phyloP scores from a whole-genome alignment of 1,284 basidiomycete genomes.

The Rhodotorula sp. region DNA sequence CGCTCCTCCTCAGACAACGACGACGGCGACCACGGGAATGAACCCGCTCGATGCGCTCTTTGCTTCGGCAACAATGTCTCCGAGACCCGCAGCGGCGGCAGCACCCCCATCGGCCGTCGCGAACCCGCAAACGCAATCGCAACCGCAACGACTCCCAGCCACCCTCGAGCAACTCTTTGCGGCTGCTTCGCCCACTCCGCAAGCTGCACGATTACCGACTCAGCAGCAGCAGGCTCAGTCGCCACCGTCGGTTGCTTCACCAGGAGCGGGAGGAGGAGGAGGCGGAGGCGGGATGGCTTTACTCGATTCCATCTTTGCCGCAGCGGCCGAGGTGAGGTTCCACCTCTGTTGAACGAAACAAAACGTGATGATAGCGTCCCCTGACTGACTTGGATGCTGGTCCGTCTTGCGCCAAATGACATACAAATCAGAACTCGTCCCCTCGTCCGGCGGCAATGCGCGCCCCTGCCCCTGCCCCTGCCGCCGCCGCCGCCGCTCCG shows the following conservation, averaged over 20 bases:
- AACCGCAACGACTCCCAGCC: background rate
- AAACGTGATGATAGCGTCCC: too few relatives aligned
- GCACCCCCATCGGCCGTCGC: background rate
- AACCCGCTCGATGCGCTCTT: conserved; percentile 29
- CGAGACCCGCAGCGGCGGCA: background rate
- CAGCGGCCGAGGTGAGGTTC: conserved; percentile 45
- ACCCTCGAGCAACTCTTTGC: conserved; percentile 32
- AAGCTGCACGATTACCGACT: conserved; percentile 32
- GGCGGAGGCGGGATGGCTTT: conserved; percentile 23
- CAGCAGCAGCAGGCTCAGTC: conserved; percentile 8
- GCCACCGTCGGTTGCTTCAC: background rate
- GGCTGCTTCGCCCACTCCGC: conserved; percentile 14
- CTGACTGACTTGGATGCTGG: too few relatives aligned
- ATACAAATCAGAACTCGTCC: background rate
- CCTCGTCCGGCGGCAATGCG: background rate
- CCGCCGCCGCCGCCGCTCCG: too few relatives aligned
- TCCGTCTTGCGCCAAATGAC: background rate
- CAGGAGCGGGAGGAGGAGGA: background rate
- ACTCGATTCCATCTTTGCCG: conserved; percentile 46
- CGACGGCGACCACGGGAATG: background rate
- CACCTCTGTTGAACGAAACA: too few relatives aligned
- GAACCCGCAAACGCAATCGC: background rate
- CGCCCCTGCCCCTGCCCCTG: background rate
- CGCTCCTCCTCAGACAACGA: background rate
- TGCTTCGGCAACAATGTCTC: background rate